Evolutionary conservation across 352 stramenopile genomes (phyloP), one percentile per base, ranked within the genome.

Genomic region (Phytophthora meadii): DNA sequence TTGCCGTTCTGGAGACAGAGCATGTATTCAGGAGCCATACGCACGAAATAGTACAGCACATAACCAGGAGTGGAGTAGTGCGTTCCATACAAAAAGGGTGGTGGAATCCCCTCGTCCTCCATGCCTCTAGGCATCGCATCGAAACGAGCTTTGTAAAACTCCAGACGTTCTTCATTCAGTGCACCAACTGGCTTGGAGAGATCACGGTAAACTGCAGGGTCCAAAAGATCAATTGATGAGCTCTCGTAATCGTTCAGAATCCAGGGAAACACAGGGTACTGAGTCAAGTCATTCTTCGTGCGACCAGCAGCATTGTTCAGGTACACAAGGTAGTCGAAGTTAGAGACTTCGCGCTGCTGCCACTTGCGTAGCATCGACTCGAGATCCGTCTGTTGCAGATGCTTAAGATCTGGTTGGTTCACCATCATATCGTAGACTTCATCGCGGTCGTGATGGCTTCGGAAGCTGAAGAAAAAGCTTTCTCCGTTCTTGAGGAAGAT

Each of bases 191-290:
- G 97, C 55, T 98, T 98, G 4, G 88, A 93, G 17, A 99, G 75
- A 76, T 99, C 95, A 5, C 97, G 90, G 70, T 97, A 99, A 5
- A 89, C 92, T 0, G 71, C 64, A 19, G 84, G 63, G 72, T 98
- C 70, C 0, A 62, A 84, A 36, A 98, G 72, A 66, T 98, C 88
- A 6, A 99, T 80, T 12, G 74, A 88, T 7, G 63, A 17, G 39
- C 76, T 93, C 17, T 74, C 59, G 70, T 99, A 99, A 70, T 98
- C 90, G 25, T 59, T 75, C 28, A 99, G 50, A 8, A 99, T 82
- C 97, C 97, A 99, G 24, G 97, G 97, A 77, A 99, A 98, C n/a
- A 99, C 94, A 1, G 97, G 97, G 74, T 99, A 99, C 61, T 99
- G 95, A 14, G 87, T 97, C 14, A 98, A 61, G 50, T 98, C 92